These are phyloP conservation scores for Pestalotiopsis sp. DNA, from an alignment of 2,329 filamentous ascomycete genomes.

Conservation along the genomic window DNA sequence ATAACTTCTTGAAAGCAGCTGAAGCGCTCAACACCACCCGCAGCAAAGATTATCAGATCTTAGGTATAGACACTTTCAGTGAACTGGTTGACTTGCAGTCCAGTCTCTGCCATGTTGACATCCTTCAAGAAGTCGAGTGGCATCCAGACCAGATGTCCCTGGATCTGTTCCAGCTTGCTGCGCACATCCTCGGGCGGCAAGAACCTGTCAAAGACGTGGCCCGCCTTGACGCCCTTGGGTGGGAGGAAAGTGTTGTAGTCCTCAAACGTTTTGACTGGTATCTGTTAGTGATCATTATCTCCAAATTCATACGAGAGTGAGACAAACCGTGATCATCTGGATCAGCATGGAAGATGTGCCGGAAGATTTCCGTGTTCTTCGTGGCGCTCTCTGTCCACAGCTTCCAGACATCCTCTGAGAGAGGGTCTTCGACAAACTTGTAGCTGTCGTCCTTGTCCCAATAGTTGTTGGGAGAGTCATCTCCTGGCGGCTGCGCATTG, in stretches of 20 bases:
- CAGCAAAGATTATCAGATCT: not conserved
- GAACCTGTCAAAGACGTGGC: conserved; percentile 84
- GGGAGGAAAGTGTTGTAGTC: conserved; percentile 84
- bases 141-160: conserved; percentile 93
- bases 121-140: conserved; percentile 85
- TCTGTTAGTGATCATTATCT: conserved; percentile 14
- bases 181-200: conserved; percentile 74
- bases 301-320: not conserved
- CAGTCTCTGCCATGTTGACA: conserved; percentile 86
- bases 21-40: not conserved
- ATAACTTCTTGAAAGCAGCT: not conserved
- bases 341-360: conserved; percentile 84
- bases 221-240: conserved; percentile 72
- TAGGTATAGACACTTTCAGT: conserved; percentile 87
- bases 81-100: conserved; percentile 80
- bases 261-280: conserved; percentile 77
- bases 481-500: conserved; percentile 73
- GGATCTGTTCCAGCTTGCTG: conserved; percentile 75
- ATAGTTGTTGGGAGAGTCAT: conserved; percentile 67
- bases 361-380: conserved; percentile 73
- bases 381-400: conserved; percentile 72
- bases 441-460: conserved; percentile 62
- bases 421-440: conserved; percentile 71
- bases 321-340: conserved; percentile 78
- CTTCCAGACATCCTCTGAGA: conserved; percentile 67